These are phyloP conservation scores for Atkinsonella hypoxylon DNA, from an alignment of 2,329 filamentous ascomycete species.

Conservation along the genomic window DNA sequence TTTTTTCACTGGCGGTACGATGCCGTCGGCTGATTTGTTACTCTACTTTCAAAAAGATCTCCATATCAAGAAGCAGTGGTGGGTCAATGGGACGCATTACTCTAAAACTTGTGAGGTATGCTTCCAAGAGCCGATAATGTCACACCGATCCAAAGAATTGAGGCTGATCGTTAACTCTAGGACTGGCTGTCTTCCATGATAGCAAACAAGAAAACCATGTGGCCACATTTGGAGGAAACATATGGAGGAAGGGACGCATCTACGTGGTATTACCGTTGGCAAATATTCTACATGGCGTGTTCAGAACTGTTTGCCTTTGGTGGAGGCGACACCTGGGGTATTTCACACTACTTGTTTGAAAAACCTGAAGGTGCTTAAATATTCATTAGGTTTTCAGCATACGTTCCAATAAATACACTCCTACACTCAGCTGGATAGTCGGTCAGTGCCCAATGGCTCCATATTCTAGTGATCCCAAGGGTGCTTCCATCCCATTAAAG, in stretches of 20 bases:
- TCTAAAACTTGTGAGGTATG: conserved; percentile 55
- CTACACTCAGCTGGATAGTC: not conserved
- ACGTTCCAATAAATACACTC: not conserved
- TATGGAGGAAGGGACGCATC: conserved; percentile 48
- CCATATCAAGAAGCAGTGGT: conserved; percentile 52
- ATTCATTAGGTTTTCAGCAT: not conserved
- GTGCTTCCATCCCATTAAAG: conserved; percentile 84
- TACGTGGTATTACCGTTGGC: conserved; percentile 59
- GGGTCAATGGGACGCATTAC: conserved; percentile 57
- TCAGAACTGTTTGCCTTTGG: conserved; percentile 56
- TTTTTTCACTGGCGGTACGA: conserved; percentile 64
- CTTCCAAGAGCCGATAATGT: conserved; percentile 3
- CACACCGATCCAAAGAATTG: not conserved
- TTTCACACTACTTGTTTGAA: conserved; percentile 55
- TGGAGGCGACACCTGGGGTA: conserved; percentile 55
- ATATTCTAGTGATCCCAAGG: conserved; percentile 77
- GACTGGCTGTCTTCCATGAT: conserved; percentile 53
- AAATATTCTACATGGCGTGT: conserved; percentile 62
- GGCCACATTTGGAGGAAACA: conserved; percentile 51
- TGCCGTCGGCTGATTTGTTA: conserved; percentile 55
- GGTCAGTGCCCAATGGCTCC: not conserved
- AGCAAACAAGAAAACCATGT: conserved; percentile 45
- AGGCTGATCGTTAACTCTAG: conserved; percentile 16
- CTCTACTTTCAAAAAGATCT: conserved; percentile 55
- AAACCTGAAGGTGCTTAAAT: conserved; percentile 28